These are phyloP conservation scores for Strobilomyces confusus DNA, from an alignment of 768 basidiomycete genomes.

Conservation along the genomic window DNA sequence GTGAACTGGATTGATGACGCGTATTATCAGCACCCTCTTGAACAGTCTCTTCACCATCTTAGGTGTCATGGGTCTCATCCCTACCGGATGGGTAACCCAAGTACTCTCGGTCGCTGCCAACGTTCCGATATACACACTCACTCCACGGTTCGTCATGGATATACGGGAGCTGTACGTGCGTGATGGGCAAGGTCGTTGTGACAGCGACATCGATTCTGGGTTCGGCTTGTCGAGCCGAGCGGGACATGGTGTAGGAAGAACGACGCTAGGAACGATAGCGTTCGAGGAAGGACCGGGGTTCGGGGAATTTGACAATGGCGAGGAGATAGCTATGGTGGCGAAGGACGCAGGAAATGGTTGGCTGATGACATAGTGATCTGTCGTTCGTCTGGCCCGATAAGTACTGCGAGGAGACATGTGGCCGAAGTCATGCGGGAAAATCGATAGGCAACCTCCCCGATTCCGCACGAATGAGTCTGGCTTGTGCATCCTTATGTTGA, in stretches of 20 bases:
- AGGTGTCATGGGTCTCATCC: not conserved
- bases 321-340: not conserved
- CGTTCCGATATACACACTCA: not conserved
- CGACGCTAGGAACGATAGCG: not conserved
- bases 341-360: not conserved
- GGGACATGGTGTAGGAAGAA: not conserved
- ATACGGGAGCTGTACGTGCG: not conserved
- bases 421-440: too few relatives aligned
- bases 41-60: not conserved
- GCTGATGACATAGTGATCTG: too few relatives aligned
- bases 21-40: not conserved
- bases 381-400: too few relatives aligned
- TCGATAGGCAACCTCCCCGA: too few relatives aligned
- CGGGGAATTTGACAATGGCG: not conserved
- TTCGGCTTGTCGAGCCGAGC: not conserved
- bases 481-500: too few relatives aligned
- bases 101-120: not conserved
- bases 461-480: too few relatives aligned
- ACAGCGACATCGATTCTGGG: not conserved
- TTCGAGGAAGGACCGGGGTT: not conserved
- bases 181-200: not conserved
- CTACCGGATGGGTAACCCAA: not conserved
- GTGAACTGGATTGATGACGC: not conserved
- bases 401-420: too few relatives aligned
- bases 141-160: not conserved